phyloP scores from a whole-genome alignment of 345 rosid genomes.

The Psidium guajava region DNA sequence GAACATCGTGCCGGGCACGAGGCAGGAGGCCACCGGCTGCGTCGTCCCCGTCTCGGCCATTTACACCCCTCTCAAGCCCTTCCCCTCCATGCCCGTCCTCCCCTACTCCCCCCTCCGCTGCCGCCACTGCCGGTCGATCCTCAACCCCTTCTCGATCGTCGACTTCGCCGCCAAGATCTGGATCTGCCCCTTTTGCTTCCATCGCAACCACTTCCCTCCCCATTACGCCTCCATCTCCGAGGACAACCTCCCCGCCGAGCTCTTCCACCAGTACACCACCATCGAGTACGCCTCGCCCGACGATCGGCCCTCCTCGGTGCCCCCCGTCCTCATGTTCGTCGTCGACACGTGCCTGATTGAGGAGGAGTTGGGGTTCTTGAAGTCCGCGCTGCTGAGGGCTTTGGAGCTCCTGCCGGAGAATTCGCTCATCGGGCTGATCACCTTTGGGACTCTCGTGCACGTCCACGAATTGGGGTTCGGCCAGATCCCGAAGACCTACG shows the following conservation, averaged over 20 bases:
- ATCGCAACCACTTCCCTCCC: conserved; percentile 76
- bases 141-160: conserved; percentile 70
- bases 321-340: conserved; percentile 76
- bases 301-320: conserved; percentile 19
- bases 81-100: conserved; percentile 48
- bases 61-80: conserved; percentile 68
- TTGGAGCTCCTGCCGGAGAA: conserved; percentile 59
- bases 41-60: conserved; percentile 77
- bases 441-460: conserved; percentile 65
- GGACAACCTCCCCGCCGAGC: conserved; percentile 87
- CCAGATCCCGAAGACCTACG: conserved; percentile 62
- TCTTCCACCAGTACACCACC: conserved; percentile 76
- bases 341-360: conserved; percentile 76
- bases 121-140: conserved; percentile 77
- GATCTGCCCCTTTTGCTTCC: conserved; percentile 94
- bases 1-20: conserved; percentile 26
- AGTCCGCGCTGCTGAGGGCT: conserved; percentile 73
- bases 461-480: conserved; percentile 83
- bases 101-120: conserved; percentile 90
- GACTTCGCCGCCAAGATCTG: conserved; percentile 77
- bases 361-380: conserved; percentile 76
- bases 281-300: conserved; percentile 63
- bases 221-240: conserved; percentile 68
- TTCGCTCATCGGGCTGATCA: conserved; percentile 69
- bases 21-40: conserved; percentile 54